Percentiles rank a stretch among this genome's conserved stretches.
These are phyloP conservation scores for Fibroporia radiculosa DNA, from an alignment of 768 basidiomycete genomes.

Conservation along the genomic window DNA sequence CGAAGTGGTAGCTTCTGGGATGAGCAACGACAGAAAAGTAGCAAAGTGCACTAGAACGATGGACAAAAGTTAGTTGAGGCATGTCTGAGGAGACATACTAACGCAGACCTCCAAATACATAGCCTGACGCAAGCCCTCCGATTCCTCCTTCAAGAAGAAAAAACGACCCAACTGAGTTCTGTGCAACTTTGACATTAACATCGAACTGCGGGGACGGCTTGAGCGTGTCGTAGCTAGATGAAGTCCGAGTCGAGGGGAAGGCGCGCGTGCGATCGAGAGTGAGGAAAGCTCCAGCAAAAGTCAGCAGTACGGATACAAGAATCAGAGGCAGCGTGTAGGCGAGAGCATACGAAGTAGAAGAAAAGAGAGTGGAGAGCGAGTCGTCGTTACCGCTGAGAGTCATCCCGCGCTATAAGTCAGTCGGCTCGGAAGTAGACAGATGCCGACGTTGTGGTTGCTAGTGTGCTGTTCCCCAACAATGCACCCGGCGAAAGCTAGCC, in stretches of 20 bases:
- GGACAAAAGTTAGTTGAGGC: too few relatives aligned
- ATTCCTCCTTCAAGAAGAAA: slow-evolving; percentile 53
- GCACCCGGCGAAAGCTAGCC: too few relatives aligned
- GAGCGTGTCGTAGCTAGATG: slow-evolving; percentile 17
- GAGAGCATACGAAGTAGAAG: slow-evolving; percentile 41
- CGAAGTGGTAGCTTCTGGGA: slow-evolving; percentile 43
- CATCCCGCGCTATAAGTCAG: not conserved
- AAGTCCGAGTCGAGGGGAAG: slow-evolving; percentile 36
- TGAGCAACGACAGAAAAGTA: slow-evolving; percentile 51
- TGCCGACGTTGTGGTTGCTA: too few relatives aligned
- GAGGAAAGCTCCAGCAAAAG: slow-evolving; percentile 65
- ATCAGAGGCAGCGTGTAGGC: slow-evolving; percentile 58
- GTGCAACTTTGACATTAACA: slow-evolving; percentile 24
- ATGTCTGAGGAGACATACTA: not conserved
- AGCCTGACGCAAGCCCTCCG: slow-evolving; percentile 54
- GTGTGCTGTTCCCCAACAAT: too few relatives aligned
- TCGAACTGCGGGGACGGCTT: slow-evolving; percentile 10
- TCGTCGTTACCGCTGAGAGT: slow-evolving; percentile 1
- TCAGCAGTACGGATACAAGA: slow-evolving; percentile 44
- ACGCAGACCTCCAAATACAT: slow-evolving; percentile 49
- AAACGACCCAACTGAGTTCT: slow-evolving; percentile 21
- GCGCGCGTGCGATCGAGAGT: slow-evolving; percentile 62
- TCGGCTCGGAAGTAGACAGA: too few relatives aligned
- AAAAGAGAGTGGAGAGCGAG: slow-evolving; percentile 29
- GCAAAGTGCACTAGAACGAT: slow-evolving; percentile 40